Conservation (phyloP, 352 stramenopile species). For the Poterioochromonas sp. region DNA sequence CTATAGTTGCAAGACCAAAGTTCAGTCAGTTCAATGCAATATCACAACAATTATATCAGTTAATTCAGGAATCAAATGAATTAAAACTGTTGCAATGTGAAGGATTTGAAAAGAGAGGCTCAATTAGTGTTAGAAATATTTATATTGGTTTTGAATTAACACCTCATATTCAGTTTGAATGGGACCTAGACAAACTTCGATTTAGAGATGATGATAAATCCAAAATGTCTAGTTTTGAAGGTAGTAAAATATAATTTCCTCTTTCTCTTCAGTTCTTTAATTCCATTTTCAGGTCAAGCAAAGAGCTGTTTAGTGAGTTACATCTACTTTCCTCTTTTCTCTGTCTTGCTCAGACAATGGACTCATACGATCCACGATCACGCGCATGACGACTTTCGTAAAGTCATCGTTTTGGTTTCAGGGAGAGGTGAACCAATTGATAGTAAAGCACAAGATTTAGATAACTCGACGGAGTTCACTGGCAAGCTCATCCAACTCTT, state of each 20-base stretch:
- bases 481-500: slow-evolving; percentile 48
- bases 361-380: background rate
- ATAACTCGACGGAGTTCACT: slow-evolving; percentile 3
- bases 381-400: background rate
- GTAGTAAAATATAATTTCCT: no score
- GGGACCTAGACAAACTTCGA: background rate
- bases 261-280: no score
- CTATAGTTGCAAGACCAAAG: slow-evolving; percentile 61
- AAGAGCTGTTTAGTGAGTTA: background rate
- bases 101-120: background rate
- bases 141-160: background rate
- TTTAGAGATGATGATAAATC: background rate
- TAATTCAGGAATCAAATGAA: slow-evolving; percentile 21
- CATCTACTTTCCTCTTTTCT: slow-evolving; percentile 88
- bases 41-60: slow-evolving; percentile 55
- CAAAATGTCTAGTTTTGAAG: background rate
- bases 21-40: slow-evolving; percentile 74
- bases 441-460: background rate
- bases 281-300: no score
- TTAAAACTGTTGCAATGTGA: background rate
- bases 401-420: background rate
- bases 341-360: slow-evolving; percentile 85
- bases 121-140: background rate
- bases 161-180: background rate
- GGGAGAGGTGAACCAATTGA: background rate